Conservation (phyloP, 2,329 filamentous ascomycete species). For the Botrytis deweyae region DNA sequence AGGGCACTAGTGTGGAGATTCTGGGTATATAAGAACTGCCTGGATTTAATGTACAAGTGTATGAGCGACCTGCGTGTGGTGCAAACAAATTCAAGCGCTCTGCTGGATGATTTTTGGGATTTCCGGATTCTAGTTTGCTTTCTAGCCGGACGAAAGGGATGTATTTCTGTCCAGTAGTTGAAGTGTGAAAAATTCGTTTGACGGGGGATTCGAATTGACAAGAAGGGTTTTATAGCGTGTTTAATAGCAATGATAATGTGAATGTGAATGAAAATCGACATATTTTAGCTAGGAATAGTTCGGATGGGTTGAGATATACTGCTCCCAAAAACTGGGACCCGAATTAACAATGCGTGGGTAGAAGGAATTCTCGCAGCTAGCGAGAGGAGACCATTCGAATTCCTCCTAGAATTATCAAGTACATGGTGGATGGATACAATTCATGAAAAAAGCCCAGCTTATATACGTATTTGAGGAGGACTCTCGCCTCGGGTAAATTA, state of each 20-base stretch:
- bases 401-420: neutral
- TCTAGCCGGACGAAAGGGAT: neutral
- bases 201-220: neutral
- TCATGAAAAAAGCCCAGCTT: neutral
- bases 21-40: no score
- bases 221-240: neutral
- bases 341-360: no score
- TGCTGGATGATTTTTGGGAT: no score
- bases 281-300: neutral
- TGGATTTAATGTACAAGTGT: no score
- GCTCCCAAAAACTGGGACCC: accelerated
- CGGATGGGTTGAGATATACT: neutral
- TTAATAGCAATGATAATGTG: neutral
- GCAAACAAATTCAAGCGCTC: no score
- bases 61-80: no score
- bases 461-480: neutral
- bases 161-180: neutral
- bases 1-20: no score
- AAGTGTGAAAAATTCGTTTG: neutral
- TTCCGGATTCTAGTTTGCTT: neutral
- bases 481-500: no score
- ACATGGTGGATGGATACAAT: neutral
- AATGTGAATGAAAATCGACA: neutral
- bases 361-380: no score
- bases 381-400: no score